Conservation (phyloP, 495 filamentous ascomycete genomes). For the Tuber magnatum region DNA sequence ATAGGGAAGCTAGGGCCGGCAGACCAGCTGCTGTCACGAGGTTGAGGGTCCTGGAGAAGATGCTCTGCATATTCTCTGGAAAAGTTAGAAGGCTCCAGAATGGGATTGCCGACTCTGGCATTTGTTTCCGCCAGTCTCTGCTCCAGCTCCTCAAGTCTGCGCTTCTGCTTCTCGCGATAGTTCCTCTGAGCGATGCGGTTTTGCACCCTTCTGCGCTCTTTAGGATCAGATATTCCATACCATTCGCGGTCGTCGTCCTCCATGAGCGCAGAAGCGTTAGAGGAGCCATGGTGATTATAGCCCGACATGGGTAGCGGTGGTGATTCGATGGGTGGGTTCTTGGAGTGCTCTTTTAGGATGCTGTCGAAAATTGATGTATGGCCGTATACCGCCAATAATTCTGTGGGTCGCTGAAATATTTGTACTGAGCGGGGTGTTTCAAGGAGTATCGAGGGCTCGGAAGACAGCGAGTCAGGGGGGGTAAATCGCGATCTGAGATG, state of each 20-base stretch:
- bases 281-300: constrained; percentile 11
- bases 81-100: constrained; percentile 1
- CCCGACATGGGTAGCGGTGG: constrained; percentile 8
- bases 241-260: constrained; percentile 43
- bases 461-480: background rate
- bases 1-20: constrained; percentile 15
- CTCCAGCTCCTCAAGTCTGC: constrained; percentile 15
- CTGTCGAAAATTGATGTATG: background rate
- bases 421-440: background rate
- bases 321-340: background rate
- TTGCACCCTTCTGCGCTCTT: constrained; percentile 28
- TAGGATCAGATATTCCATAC: constrained; percentile 39
- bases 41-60: background rate
- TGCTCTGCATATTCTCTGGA: constrained; percentile 9
- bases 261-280: constrained; percentile 10
- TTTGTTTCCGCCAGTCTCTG: constrained; percentile 15
- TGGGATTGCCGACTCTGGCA: background rate
- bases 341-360: background rate
- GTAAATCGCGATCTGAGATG: background rate
- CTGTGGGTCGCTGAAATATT: background rate
- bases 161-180: constrained; percentile 30
- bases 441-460: background rate
- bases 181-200: constrained; percentile 33
- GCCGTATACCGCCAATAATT: background rate
- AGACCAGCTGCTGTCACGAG: constrained; percentile 11